Evolutionary conservation across 768 basidiomycete species (phyloP).

Genomic region (Pleurotus salmoneostramineus): DNA sequence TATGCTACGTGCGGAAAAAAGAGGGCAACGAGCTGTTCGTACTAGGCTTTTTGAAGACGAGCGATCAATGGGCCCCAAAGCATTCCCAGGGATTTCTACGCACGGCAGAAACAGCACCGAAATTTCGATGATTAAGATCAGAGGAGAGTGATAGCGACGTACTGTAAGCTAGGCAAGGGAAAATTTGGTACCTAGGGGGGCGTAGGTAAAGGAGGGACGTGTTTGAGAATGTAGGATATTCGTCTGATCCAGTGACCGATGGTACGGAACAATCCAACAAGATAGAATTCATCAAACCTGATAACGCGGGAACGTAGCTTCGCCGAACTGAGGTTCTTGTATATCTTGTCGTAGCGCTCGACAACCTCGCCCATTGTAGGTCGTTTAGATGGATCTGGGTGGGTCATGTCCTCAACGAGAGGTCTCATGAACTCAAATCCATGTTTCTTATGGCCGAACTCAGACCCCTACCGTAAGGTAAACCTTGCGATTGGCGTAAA

Average conservation of each 20-base stretch:
- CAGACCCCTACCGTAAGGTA: background rate
- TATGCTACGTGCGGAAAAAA: too few relatives aligned
- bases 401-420: constrained; percentile 29
- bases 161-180: too few relatives aligned
- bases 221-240: constrained; percentile 1
- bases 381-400: constrained; percentile 27
- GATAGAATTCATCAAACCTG: background rate
- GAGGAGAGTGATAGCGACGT: too few relatives aligned
- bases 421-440: constrained; percentile 26
- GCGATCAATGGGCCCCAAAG: too few relatives aligned
- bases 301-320: constrained; percentile 25
- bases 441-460: background rate
- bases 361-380: constrained; percentile 33
- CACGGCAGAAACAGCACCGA: too few relatives aligned
- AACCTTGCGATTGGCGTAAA: background rate
- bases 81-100: too few relatives aligned
- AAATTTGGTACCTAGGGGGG: background rate
- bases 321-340: constrained; percentile 18
- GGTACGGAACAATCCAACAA: background rate
- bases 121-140: too few relatives aligned
- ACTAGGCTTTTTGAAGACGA: too few relatives aligned
- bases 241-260: constrained; percentile 8
- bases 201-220: constrained; percentile 5
- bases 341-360: constrained; percentile 22
- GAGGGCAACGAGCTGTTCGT: too few relatives aligned